Evolutionary conservation across 2,329 filamentous ascomycete species (phyloP).

Genomic region (Arthrobotrys musiformis): DNA sequence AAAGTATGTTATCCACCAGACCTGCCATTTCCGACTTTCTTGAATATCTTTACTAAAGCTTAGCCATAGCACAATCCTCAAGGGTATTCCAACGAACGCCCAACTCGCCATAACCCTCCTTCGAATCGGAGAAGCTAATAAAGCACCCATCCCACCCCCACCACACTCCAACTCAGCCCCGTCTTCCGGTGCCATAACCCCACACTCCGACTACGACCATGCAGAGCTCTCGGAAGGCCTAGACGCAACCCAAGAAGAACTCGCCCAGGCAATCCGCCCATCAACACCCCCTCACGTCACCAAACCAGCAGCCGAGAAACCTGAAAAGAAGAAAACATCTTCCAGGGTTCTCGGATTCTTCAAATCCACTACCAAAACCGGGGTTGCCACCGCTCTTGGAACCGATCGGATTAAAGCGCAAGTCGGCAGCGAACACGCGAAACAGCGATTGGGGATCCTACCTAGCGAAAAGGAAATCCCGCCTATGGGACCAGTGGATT

Average conservation of each 20-base stretch:
- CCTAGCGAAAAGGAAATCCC: conserved; percentile 65
- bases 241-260: conserved; percentile 71
- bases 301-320: conserved; percentile 66
- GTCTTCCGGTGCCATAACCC: conserved; percentile 63
- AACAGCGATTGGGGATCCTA: conserved; percentile 77
- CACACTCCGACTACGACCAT: conserved; percentile 67
- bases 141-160: conserved; percentile 77
- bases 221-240: conserved; percentile 62
- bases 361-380: conserved; percentile 75
- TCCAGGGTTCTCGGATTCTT: conserved; percentile 75
- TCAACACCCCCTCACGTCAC: conserved; percentile 68
- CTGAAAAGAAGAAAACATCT: conserved; percentile 64
- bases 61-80: conserved; percentile 72
- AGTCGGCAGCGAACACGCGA: conserved; percentile 71
- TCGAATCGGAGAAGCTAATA: conserved; percentile 82
- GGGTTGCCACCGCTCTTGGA: conserved; percentile 76
- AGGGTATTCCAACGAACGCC: conserved; percentile 85
- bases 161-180: conserved; percentile 57
- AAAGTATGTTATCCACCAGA: conserved; percentile 59
- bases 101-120: conserved; percentile 84
- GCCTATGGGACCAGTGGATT: conserved; percentile 77
- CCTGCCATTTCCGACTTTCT: conserved; percentile 66
- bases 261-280: conserved; percentile 72
- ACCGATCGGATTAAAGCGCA: conserved; percentile 78
- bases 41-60: conserved; percentile 44